phyloP scores from a whole-genome alignment of 1,284 basidiomycete species.

The Ganoderma meredithae region DNA sequence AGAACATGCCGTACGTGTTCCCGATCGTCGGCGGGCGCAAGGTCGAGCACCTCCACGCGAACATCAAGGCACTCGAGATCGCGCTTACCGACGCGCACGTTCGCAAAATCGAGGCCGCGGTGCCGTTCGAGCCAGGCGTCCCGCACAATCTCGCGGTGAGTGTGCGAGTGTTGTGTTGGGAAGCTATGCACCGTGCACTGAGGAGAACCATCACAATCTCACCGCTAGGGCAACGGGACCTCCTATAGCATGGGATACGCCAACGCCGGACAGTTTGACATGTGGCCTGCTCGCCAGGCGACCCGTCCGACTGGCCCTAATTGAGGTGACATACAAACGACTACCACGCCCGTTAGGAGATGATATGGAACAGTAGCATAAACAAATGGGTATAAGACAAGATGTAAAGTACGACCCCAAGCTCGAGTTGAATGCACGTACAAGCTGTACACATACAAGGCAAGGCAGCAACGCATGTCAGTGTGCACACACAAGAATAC shows the following conservation, averaged over 20 bases:
- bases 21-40: slow-evolving; percentile 55
- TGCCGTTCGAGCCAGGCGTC: slow-evolving; percentile 42
- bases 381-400: background rate
- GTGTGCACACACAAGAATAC: background rate
- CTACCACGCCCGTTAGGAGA: background rate
- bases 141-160: slow-evolving; percentile 7
- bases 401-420: background rate
- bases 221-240: slow-evolving; percentile 33
- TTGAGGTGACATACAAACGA: too few relatives aligned
- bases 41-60: slow-evolving; percentile 55
- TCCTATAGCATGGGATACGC: slow-evolving; percentile 29
- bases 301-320: slow-evolving; percentile 26
- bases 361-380: background rate
- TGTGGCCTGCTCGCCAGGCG: slow-evolving; percentile 30
- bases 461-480: background rate
- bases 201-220: background rate
- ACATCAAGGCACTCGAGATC: slow-evolving; percentile 56
- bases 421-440: background rate
- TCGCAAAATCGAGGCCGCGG: slow-evolving; percentile 48
- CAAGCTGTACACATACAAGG: too few relatives aligned
- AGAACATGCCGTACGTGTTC: slow-evolving; percentile 57
- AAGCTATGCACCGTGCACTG: background rate
- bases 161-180: slow-evolving; percentile 20
- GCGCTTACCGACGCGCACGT: slow-evolving; percentile 52
- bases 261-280: slow-evolving; percentile 35